These are phyloP conservation scores for Trichoderma koningii DNA, from an alignment of 2,329 filamentous ascomycete species.

Conservation along the genomic window DNA sequence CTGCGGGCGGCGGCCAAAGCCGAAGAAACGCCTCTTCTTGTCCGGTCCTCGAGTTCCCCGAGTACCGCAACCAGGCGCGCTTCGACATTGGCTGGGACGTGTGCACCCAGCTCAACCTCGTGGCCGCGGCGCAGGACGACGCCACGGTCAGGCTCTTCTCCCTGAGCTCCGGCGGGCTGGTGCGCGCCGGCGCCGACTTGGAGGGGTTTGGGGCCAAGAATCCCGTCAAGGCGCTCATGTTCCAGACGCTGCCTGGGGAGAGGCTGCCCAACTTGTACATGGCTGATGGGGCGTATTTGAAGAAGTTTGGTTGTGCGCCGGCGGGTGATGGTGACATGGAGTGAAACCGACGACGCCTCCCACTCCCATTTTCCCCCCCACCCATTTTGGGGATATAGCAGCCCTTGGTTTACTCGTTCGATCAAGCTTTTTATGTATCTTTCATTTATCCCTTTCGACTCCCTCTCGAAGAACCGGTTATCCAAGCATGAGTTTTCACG, in stretches of 20 bases:
- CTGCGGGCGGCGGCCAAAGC: background rate
- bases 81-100: slow-evolving; percentile 56
- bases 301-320: slow-evolving; percentile 45
- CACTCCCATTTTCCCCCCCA: too few relatives aligned
- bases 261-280: slow-evolving; percentile 51
- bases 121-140: slow-evolving; percentile 57
- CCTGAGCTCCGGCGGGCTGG: slow-evolving; percentile 46
- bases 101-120: slow-evolving; percentile 48
- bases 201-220: slow-evolving; percentile 32
- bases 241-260: slow-evolving; percentile 50
- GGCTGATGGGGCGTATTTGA: slow-evolving; percentile 42
- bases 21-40: slow-evolving; percentile 29
- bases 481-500: background rate
- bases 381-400: background rate
- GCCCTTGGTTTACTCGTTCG: too few relatives aligned
- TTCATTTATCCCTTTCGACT: too few relatives aligned
- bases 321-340: background rate
- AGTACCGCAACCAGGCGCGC: slow-evolving; percentile 53
- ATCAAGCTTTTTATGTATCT: too few relatives aligned
- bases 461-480: too few relatives aligned
- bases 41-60: slow-evolving; percentile 52
- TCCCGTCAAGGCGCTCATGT: slow-evolving; percentile 49
- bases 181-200: slow-evolving; percentile 37
- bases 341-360: background rate
- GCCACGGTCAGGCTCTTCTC: slow-evolving; percentile 54